Percentiles rank a stretch among this genome's conserved stretches.
Evolutionary conservation across 441 rosid species (phyloP).

Genomic region (Gossypium davidsonii): DNA sequence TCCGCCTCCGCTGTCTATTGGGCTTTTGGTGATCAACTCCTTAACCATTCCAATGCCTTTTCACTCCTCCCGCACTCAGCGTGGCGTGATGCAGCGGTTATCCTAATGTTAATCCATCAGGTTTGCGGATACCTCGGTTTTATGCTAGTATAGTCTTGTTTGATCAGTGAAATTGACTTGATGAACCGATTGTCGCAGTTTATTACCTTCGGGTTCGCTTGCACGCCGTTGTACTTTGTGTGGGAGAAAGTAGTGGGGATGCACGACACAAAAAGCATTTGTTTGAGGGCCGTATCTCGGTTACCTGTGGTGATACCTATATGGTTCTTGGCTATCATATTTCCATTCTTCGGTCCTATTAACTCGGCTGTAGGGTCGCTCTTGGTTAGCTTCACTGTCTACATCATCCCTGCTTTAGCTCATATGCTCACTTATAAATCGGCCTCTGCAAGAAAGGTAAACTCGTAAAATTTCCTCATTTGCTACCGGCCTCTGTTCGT

Average conservation of each 20-base stretch:
- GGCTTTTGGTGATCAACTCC: slow-evolving; percentile 61
- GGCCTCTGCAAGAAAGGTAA: slow-evolving; percentile 39
- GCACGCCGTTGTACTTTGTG: slow-evolving; percentile 51
- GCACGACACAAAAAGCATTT: slow-evolving; percentile 54
- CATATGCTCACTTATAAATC: slow-evolving; percentile 49
- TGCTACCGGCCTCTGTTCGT: background rate
- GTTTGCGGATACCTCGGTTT: slow-evolving; percentile 15
- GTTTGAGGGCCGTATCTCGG: slow-evolving; percentile 38
- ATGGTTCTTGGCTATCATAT: slow-evolving; percentile 58
- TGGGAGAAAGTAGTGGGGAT: slow-evolving; percentile 61
- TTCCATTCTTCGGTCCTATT: slow-evolving; percentile 60
- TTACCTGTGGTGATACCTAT: slow-evolving; percentile 54
- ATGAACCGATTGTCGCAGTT: slow-evolving; percentile 27
- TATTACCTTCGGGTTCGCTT: slow-evolving; percentile 55
- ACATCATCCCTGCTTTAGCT: slow-evolving; percentile 53
- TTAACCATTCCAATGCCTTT: slow-evolving; percentile 51
- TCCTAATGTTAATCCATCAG: slow-evolving; percentile 60
- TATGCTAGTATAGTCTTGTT: background rate
- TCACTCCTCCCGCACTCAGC: slow-evolving; percentile 38
- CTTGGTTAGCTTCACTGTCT: slow-evolving; percentile 55
- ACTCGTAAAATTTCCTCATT: background rate
- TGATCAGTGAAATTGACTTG: background rate
- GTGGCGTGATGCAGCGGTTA: slow-evolving; percentile 49
- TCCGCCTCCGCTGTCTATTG: slow-evolving; percentile 47
- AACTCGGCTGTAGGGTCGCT: slow-evolving; percentile 59